These are phyloP conservation scores for Abelmoschus esculentus DNA, from an alignment of 345 rosid species.

Conservation along the genomic window DNA sequence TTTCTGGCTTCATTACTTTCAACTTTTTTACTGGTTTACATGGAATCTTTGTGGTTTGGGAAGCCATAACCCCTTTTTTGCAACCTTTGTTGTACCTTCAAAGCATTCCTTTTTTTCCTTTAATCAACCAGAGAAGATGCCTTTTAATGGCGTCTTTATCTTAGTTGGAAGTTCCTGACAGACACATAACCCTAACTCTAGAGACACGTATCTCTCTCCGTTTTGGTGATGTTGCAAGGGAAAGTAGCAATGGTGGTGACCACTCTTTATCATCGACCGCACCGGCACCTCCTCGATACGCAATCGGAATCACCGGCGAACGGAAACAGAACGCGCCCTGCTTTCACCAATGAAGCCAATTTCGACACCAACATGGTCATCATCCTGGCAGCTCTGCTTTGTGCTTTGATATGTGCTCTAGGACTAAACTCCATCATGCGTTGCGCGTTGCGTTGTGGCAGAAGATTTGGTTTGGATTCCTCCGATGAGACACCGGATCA, in stretches of 20 bases:
- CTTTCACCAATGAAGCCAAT: conserved; percentile 35
- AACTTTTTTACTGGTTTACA: background rate
- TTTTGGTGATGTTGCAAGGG: background rate
- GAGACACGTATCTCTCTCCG: background rate
- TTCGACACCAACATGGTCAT: conserved; percentile 78
- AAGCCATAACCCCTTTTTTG: background rate
- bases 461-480: conserved; percentile 35
- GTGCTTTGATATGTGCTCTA: conserved; percentile 54
- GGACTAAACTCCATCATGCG: conserved; percentile 56
- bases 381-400: conserved; percentile 59
- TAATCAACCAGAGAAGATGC: background rate
- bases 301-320: conserved; percentile 20
- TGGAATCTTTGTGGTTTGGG: background rate
- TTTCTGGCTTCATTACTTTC: no score
- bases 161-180: background rate
- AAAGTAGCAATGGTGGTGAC: no score
- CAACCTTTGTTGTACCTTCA: background rate
- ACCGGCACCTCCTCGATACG: conserved; percentile 35
- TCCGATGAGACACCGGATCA: conserved; percentile 26
- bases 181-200: background rate
- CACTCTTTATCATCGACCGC: conserved; percentile 21
- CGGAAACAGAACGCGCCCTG: conserved; percentile 18
- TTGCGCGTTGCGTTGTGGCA: conserved; percentile 50
- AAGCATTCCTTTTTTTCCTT: background rate
- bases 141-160: background rate